A percentile compares a stretch with the other conserved stretches of the same genome.
Conservation (phyloP, 352 stramenopile species). For the Saprolegnia diclina region DNA sequence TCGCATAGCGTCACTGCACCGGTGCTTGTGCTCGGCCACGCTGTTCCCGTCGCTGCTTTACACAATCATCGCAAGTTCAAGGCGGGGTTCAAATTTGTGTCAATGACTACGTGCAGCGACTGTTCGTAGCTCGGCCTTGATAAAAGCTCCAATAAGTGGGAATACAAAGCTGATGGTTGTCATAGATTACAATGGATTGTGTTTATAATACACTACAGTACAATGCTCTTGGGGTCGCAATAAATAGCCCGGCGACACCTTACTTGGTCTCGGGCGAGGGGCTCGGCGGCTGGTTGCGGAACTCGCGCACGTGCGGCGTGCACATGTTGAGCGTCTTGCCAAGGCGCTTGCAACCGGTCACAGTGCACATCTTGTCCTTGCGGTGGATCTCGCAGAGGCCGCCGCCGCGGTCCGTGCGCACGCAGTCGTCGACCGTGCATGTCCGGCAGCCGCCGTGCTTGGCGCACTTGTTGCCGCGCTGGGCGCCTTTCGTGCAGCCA, state of each 20-base stretch:
- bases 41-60: too few relatives aligned
- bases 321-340: constrained; percentile 83
- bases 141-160: background rate
- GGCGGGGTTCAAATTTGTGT: too few relatives aligned
- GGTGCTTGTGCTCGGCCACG: too few relatives aligned
- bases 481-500: constrained; percentile 69
- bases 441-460: constrained; percentile 80
- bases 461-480: constrained; percentile 80
- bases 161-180: too few relatives aligned
- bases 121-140: background rate
- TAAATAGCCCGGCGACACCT: background rate
- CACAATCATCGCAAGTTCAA: too few relatives aligned
- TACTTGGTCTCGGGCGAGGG: background rate
- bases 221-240: background rate
- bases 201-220: background rate
- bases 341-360: constrained; percentile 82
- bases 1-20: too few relatives aligned
- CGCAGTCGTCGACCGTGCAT: constrained; percentile 76
- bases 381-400: constrained; percentile 82
- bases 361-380: constrained; percentile 68
- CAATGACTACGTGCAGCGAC: too few relatives aligned
- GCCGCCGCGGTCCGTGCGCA: constrained; percentile 72
- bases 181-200: background rate
- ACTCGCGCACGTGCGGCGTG: constrained; percentile 78
- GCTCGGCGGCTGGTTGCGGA: constrained; percentile 10